Evolutionary conservation across 2,329 filamentous ascomycete species (phyloP).

Genomic region (Lojkania enalia): DNA sequence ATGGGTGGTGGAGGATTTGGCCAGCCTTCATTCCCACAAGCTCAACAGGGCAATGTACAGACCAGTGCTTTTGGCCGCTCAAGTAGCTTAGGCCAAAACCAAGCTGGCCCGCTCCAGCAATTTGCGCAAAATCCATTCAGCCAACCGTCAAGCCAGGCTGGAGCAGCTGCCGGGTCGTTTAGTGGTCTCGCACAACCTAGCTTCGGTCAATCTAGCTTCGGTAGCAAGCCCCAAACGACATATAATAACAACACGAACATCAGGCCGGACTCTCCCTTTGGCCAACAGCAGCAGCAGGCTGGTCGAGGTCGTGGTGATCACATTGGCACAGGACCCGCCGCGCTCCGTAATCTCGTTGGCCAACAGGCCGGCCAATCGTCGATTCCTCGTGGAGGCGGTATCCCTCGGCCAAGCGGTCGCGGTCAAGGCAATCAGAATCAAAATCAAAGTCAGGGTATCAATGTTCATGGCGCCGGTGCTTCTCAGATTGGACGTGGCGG

Average conservation of each 20-base stretch:
- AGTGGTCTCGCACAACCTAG: slow-evolving; percentile 29
- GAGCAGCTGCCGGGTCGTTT: slow-evolving; percentile 11
- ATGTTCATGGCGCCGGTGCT: slow-evolving; percentile 15
- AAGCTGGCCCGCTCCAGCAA: slow-evolving; percentile 21
- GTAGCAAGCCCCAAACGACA: slow-evolving; percentile 9
- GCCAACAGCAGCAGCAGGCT: slow-evolving; percentile 24
- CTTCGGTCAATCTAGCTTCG: slow-evolving; percentile 31
- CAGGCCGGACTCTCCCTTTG: slow-evolving; percentile 26
- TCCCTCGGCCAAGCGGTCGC: slow-evolving; percentile 37
- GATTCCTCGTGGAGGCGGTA: slow-evolving; percentile 39
- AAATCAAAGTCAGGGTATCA: slow-evolving; percentile 14
- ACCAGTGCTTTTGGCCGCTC: slow-evolving; percentile 8
- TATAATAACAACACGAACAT: slow-evolving; percentile 10
- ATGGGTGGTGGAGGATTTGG: slow-evolving; percentile 18
- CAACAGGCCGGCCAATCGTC: slow-evolving; percentile 24
- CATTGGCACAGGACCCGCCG: slow-evolving; percentile 34
- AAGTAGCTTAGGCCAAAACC: slow-evolving; percentile 4
- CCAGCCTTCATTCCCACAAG: slow-evolving; percentile 14
- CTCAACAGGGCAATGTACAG: slow-evolving; percentile 1
- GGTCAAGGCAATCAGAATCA: slow-evolving; percentile 24
- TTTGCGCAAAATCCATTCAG: slow-evolving; percentile 9
- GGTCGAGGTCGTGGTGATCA: slow-evolving; percentile 20
- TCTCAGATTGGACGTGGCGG: slow-evolving; percentile 36
- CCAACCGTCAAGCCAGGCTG: slow-evolving; percentile 18
- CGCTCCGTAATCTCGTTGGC: slow-evolving; percentile 30